Evolutionary conservation across 2,329 filamentous ascomycete species (phyloP).

Genomic region (Penicillium sp.): DNA sequence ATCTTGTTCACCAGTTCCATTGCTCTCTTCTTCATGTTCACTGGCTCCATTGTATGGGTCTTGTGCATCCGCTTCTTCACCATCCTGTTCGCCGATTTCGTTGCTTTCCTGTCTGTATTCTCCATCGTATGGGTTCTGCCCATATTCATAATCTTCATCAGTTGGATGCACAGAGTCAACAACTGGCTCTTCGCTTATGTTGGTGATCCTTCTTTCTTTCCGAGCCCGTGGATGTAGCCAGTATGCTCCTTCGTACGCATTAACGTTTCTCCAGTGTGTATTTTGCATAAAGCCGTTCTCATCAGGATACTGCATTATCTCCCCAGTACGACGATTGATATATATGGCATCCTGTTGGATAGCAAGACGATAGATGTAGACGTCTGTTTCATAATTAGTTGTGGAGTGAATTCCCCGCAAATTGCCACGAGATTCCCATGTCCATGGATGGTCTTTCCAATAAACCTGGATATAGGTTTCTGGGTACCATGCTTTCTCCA

Average conservation of each 20-base stretch:
- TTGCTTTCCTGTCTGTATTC: too few species aligned
- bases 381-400: slow-evolving; percentile 3
- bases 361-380: slow-evolving; percentile 8
- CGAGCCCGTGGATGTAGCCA: slow-evolving; percentile 7
- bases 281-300: slow-evolving; percentile 3
- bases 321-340: slow-evolving; percentile 5
- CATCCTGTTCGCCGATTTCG: too few species aligned
- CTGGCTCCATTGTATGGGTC: too few species aligned
- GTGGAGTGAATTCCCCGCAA: slow-evolving; percentile 5
- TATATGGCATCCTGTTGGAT: slow-evolving; percentile 8
- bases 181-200: too few species aligned
- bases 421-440: slow-evolving; percentile 9
- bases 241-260: slow-evolving; percentile 8
- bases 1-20: too few species aligned
- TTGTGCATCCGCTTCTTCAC: too few species aligned
- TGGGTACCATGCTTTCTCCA: slow-evolving; percentile 11
- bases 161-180: too few species aligned
- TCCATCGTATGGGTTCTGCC: too few species aligned
- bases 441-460: slow-evolving; percentile 4
- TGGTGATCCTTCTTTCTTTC: slow-evolving; percentile 1
- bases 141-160: too few species aligned
- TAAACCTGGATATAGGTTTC: slow-evolving; percentile 11
- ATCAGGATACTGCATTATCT: slow-evolving; percentile 3
- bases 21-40: too few species aligned
- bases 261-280: slow-evolving; percentile 7